Base-by-base conservation (phyloP, 2,329 filamentous ascomycete species). In the Pestalotiopsis sp. region DNA sequence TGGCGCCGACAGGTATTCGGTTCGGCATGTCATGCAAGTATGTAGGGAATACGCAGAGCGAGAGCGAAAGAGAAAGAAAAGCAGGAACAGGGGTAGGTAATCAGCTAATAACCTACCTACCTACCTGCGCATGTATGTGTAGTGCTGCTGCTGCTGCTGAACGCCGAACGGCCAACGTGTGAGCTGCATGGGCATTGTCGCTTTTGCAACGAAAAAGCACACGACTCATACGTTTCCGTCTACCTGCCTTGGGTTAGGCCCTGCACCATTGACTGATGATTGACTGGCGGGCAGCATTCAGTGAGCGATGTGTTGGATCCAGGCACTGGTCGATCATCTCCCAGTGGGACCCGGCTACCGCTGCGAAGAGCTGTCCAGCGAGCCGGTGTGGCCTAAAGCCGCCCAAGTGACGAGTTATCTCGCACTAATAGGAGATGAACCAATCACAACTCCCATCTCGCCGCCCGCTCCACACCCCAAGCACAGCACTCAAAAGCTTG, bases 401-500 rank as follows among this genome's bases (percentile, higher is more conserved):
- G 56, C 13, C 38, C n/a, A 66, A 41, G 52, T 66, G 65, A 60
- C 65, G 65, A 66, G 65, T 66, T 31, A 61, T 25, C 31, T 60
- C 31, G 13, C 27, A 41, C 36, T 40, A 59, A 60, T 2, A 31
- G 4, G 4, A 6, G 3, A 6, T 11, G 11, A 20, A 20, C 52
- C 65, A 61, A 59, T 66, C 27, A 52, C 5, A 5, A 23, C 9
- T 52, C 20, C 17, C 4, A 5, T 17, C 9, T 59, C 38, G 2
- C 17, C 13, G 52, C 36, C 25, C 25, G 52, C 41, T 12, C 25
- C 27, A 45, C 64, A 31, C 41, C 45, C 45, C 31, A 7, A 25
- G 49, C 63, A 56, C 36, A 25, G 31, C 64, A 31, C 65, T 27
- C 20, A 49, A 66, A 66, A 66, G 65, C 65, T 66, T 66, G 64